Evolutionary conservation across 495 filamentous ascomycete species (phyloP).

Genomic region (Penicillium subrubescens): DNA sequence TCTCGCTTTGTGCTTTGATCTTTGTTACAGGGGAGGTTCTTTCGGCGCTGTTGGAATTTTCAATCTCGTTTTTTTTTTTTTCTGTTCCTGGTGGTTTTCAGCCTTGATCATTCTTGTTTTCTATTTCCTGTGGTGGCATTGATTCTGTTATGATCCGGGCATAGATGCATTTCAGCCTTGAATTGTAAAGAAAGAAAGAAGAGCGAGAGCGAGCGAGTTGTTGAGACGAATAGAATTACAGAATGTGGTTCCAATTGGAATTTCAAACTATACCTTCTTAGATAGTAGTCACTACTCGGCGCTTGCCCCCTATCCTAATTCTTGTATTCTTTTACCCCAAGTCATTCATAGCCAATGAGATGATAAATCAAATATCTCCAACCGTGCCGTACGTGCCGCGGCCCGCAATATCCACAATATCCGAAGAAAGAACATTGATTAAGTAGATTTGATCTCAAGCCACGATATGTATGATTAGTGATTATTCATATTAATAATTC

Average conservation of each 20-base stretch:
- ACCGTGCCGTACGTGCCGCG: background rate
- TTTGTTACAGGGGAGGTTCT: background rate
- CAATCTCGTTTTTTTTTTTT: too few species aligned
- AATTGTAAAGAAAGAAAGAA: constrained; percentile 10
- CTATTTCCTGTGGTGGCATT: background rate
- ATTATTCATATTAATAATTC: too few species aligned
- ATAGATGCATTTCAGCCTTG: constrained; percentile 22
- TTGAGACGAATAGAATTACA: constrained; percentile 5
- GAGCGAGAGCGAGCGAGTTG: background rate
- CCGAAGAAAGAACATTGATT: background rate
- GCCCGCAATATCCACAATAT: constrained; percentile 4
- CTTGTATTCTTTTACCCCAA: too few species aligned
- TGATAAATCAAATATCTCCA: too few species aligned
- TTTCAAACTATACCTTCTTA: too few species aligned
- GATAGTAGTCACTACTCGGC: too few species aligned
- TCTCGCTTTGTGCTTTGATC: background rate
- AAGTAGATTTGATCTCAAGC: background rate
- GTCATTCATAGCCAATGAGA: too few species aligned
- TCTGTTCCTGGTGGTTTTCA: too few species aligned
- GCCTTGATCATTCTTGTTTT: background rate
- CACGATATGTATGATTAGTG: background rate
- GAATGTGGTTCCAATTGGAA: background rate
- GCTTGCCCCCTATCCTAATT: too few species aligned
- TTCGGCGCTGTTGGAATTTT: constrained; percentile 1
- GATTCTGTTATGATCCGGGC: constrained; percentile 10